phyloP scores from a whole-genome alignment of 352 stramenopile genomes.

The Pythium dissotocum region DNA sequence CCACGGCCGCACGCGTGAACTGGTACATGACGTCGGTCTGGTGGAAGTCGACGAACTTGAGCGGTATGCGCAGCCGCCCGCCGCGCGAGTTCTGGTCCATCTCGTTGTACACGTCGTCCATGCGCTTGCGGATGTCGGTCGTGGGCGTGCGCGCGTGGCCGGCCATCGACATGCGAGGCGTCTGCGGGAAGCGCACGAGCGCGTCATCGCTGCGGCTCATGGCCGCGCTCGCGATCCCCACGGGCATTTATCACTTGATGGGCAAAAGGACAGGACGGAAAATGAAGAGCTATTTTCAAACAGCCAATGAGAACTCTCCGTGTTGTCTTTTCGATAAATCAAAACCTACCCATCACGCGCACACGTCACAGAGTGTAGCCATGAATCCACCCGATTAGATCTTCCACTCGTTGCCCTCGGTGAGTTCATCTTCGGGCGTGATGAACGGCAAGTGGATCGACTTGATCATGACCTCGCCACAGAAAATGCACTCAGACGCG shows the following conservation, averaged over 20 bases:
- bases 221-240: not conserved
- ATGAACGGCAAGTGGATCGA: slow-evolving; percentile 93
- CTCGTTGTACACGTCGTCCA: slow-evolving; percentile 70
- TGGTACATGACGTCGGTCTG: slow-evolving; percentile 72
- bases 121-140: slow-evolving; percentile 33
- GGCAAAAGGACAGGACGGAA: not conserved
- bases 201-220: slow-evolving; percentile 6
- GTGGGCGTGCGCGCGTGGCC: slow-evolving; percentile 18
- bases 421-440: slow-evolving; percentile 80
- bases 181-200: slow-evolving; percentile 12
- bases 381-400: slow-evolving; percentile 48
- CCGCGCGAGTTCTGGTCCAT: slow-evolving; percentile 53
- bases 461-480: slow-evolving; percentile 95
- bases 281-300: slow-evolving; percentile 1
- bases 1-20: slow-evolving; percentile 65
- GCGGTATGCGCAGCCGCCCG: slow-evolving; percentile 53
- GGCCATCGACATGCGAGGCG: slow-evolving; percentile 11
- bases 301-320: slow-evolving; percentile 15
- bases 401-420: slow-evolving; percentile 80
- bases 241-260: not conserved
- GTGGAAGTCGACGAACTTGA: slow-evolving; percentile 75
- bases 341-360: slow-evolving; percentile 11
- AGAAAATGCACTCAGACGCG: slow-evolving; percentile 94
- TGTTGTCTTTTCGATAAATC: slow-evolving; percentile 15
- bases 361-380: slow-evolving; percentile 4